Conservation (phyloP, 768 basidiomycete genomes). For the Suillus tomentosus region DNA sequence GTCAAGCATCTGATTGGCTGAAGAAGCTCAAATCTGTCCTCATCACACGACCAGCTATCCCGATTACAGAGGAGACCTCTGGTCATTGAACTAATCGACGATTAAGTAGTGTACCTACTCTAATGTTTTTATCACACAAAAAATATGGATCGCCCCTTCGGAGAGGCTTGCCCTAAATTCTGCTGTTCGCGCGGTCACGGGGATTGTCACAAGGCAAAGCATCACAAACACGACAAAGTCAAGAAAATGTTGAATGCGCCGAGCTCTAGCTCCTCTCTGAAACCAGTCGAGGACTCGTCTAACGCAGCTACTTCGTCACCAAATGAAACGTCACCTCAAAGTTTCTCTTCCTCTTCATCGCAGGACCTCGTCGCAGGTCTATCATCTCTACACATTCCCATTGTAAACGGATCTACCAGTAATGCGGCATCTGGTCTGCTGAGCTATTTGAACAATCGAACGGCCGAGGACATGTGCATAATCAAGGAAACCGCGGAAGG, state of each 20-base stretch:
- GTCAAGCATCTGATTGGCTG: constrained; percentile 69
- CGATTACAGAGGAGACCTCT: neutral
- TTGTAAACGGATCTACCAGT: constrained; percentile 16
- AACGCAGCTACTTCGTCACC: constrained; percentile 11
- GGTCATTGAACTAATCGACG: neutral
- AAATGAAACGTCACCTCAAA: constrained; percentile 11
- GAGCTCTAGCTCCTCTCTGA: constrained; percentile 29
- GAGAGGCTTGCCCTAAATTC: constrained; percentile 34
- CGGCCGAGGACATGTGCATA: constrained; percentile 53
- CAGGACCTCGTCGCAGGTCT: constrained; percentile 28
- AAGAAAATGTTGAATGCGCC: constrained; percentile 35
- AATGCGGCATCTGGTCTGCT: constrained; percentile 28
- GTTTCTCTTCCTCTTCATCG: constrained; percentile 6
- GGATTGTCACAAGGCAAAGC: constrained; percentile 37
- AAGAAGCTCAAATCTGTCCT: constrained; percentile 51
- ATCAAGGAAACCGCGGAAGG: constrained; percentile 50
- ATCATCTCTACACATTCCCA: constrained; percentile 18
- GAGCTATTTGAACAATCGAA: constrained; percentile 38
- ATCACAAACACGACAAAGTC: constrained; percentile 40
- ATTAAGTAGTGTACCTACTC: constrained; percentile 8
- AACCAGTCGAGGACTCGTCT: constrained; percentile 17
- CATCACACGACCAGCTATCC: constrained; percentile 20
- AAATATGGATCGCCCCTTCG: neutral
- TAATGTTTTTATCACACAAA: neutral
- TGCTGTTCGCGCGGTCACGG: constrained; percentile 41